These are phyloP conservation scores for Plasmodium inui DNA, from an alignment of 169 alveolate genomes.

Conservation along the genomic window DNA sequence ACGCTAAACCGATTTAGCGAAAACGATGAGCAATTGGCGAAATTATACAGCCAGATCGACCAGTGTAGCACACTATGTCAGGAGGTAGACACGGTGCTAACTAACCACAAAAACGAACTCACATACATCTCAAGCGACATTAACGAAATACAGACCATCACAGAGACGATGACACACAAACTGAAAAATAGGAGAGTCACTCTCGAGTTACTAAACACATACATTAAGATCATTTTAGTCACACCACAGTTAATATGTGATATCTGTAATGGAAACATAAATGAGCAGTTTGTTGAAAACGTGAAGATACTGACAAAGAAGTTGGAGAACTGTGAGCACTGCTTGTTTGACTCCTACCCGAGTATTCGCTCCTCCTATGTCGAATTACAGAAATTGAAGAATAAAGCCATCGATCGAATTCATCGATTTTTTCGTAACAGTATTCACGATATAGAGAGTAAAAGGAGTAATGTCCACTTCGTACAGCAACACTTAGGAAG, in stretches of 20 bases:
- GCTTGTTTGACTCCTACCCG: conserved; percentile 79
- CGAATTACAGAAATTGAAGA: conserved; percentile 34
- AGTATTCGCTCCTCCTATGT: conserved; percentile 73
- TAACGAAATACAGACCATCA: conserved; percentile 76
- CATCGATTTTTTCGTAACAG: conserved; percentile 17
- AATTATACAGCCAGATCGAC: conserved; percentile 76
- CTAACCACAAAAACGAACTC: conserved; percentile 76
- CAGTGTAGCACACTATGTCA: conserved; percentile 76
- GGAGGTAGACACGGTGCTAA: conserved; percentile 75
- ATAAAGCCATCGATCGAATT: conserved; percentile 35
- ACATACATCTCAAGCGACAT: conserved; percentile 77
- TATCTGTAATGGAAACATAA: conserved; percentile 77
- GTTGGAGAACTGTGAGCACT: conserved; percentile 76
- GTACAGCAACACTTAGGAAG: conserved; percentile 68
- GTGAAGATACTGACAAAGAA: conserved; percentile 72
- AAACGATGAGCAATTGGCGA: conserved; percentile 76
- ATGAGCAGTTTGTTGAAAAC: conserved; percentile 63
- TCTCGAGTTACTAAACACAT: conserved; percentile 76
- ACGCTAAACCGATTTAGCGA: conserved; percentile 62
- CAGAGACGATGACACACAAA: conserved; percentile 76
- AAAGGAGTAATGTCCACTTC: conserved; percentile 77
- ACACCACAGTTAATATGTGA: conserved; percentile 80
- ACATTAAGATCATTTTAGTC: conserved; percentile 77
- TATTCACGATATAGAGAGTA: conserved; percentile 74
- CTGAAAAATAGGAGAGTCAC: conserved; percentile 77